Evolutionary conservation across 495 filamentous ascomycete species (phyloP), one percentile per base, ranked within the genome.

Genomic region (Platismatia glauca): DNA sequence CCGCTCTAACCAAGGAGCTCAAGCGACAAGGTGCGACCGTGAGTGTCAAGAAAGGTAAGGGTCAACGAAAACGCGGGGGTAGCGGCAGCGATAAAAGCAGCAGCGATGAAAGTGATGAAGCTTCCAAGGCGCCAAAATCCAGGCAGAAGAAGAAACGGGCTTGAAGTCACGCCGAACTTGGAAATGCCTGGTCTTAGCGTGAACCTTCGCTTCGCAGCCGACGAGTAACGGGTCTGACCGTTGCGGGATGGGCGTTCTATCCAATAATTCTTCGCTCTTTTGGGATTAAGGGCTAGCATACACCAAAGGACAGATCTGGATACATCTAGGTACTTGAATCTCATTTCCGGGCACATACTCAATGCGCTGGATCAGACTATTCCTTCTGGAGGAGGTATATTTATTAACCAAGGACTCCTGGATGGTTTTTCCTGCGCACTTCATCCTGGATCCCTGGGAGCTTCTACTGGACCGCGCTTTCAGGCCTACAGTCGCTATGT

Each of bases 11-110:
- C 7, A 70, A 55, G 55, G 67, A 70, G 22, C 57, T 71, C 34
- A 68, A 69, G 33, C 35, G 57, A 38, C 68, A 70, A 55, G 70
- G 70, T 33, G 70, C 70, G 22, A 60, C 61, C 2, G 66, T 71
- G 27, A 70, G 61, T 55, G 64, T 71, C 6, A 70, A 66, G 62
- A 70, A 69, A 53, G 70, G 70, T 43, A 66, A 67, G n/a, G 58
- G 64, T 7, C 48, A 67, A 37, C 52, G 60, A 39, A 61, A 60
- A 20, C 58, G 65, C 11, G 59, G 58, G 24, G 57, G 59, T 31
- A 65, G 56, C 43, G 60, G 38, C 6, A 61, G 66, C 48, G 66
- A 65, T 24, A 64, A 60, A 27, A 66, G 61, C 64, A 57, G 56
- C 43, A 48, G 55, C 16, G 64, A 66, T 2, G 64, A 52, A 9